Conservation (phyloP, 2,329 filamentous ascomycete species). For the Colletotrichum sp. region DNA sequence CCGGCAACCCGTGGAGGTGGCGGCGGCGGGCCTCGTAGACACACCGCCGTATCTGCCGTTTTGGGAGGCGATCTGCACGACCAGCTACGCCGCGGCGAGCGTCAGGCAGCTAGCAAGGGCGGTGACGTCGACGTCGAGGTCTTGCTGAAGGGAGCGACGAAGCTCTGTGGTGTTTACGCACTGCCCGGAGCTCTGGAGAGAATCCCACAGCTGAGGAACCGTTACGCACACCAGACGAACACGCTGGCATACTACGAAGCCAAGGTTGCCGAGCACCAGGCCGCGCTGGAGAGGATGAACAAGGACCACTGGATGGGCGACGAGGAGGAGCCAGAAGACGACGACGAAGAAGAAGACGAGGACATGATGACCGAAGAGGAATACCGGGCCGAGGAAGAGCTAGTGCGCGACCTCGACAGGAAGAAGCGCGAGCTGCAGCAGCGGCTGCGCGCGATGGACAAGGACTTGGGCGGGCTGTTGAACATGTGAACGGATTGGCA, state of each 20-base stretch:
- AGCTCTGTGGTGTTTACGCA: slow-evolving; percentile 86
- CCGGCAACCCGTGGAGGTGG: neutral
- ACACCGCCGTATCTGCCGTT: slow-evolving; percentile 88
- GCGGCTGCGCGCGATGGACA: slow-evolving; percentile 58
- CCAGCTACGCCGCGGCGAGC: slow-evolving; percentile 67
- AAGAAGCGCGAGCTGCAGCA: slow-evolving; percentile 63
- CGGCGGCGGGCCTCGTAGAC: slow-evolving; percentile 61
- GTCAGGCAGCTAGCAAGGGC: slow-evolving; percentile 50
- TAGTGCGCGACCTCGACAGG: slow-evolving; percentile 59
- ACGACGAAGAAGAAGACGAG: slow-evolving; percentile 41
- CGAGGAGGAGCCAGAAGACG: slow-evolving; percentile 54
- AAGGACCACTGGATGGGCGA: slow-evolving; percentile 62
- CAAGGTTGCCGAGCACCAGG: slow-evolving; percentile 77
- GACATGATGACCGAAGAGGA: slow-evolving; percentile 70
- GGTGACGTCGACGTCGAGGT: slow-evolving; percentile 88
- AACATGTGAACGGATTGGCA: slow-evolving; percentile 47
- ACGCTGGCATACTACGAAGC: slow-evolving; percentile 84
- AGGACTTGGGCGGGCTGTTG: slow-evolving; percentile 59
- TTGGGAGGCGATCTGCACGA: slow-evolving; percentile 87
- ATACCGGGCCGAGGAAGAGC: slow-evolving; percentile 71
- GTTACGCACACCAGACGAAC: slow-evolving; percentile 72
- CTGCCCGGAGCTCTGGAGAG: slow-evolving; percentile 79
- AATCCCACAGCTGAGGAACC: slow-evolving; percentile 74
- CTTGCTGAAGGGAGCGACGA: slow-evolving; percentile 85
- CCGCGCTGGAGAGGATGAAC: slow-evolving; percentile 77